Evolutionary conservation across 2,329 filamentous ascomycete species (phyloP).

Genomic region (Trematosphaeria pertusa): DNA sequence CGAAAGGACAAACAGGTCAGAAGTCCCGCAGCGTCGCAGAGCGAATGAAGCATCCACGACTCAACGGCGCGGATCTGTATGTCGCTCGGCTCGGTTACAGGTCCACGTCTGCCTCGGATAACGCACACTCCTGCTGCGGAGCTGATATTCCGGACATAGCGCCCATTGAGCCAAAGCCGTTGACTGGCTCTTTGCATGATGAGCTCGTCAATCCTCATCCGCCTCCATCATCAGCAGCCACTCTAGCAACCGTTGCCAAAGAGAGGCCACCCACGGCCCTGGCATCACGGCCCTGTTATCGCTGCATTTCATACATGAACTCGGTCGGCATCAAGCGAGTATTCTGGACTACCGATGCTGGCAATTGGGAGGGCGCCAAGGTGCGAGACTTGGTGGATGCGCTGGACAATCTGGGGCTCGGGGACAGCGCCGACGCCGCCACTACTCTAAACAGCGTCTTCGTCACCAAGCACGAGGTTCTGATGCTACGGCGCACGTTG

Average conservation of each 20-base stretch:
- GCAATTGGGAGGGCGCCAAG: conserved; percentile 60
- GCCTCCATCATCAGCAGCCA: not conserved
- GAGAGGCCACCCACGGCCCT: conserved; percentile 32
- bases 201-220: conserved; percentile 47
- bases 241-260: not conserved
- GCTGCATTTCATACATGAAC: conserved; percentile 61
- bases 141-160: not conserved
- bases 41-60: conserved; percentile 55
- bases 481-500: conserved; percentile 53
- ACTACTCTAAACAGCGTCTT: conserved; percentile 47
- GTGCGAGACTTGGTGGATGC: conserved; percentile 58
- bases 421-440: conserved; percentile 23
- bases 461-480: conserved; percentile 61
- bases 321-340: conserved; percentile 60
- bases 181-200: conserved; percentile 55
- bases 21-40: conserved; percentile 36
- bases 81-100: conserved; percentile 53
- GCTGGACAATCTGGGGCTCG: conserved; percentile 42
- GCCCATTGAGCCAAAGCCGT: not conserved
- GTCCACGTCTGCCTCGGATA: not conserved
- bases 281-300: conserved; percentile 59
- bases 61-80: conserved; percentile 60
- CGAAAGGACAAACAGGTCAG: conserved; percentile 33
- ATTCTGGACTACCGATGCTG: conserved; percentile 60
- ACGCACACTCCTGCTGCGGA: conserved; percentile 5